These are phyloP conservation scores for Entomortierella parvispora DNA, from an alignment of 192 early-diverging fungal genomes.

Conservation along the genomic window DNA sequence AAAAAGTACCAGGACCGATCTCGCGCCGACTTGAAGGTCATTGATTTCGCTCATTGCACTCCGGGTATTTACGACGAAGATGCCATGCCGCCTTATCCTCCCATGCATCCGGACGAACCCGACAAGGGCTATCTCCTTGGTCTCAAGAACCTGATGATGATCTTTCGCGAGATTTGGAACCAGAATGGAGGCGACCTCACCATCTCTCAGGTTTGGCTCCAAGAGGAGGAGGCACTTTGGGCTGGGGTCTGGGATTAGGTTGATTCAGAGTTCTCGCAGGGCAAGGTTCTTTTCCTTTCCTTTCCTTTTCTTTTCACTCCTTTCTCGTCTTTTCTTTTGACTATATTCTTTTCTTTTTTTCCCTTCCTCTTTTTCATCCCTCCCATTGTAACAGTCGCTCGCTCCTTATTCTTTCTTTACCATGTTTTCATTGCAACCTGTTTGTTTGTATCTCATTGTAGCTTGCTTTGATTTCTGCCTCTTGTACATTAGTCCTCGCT, in stretches of 20 bases:
- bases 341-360: slow-evolving; percentile 3
- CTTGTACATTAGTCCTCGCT: background rate
- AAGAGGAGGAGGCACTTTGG: slow-evolving; percentile 44
- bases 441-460: background rate
- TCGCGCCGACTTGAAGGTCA: slow-evolving; percentile 88
- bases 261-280: background rate
- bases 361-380: slow-evolving; percentile 1
- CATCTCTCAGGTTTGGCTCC: slow-evolving; percentile 18
- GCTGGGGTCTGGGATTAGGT: slow-evolving; percentile 34
- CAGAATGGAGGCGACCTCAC: slow-evolving; percentile 43
- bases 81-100: slow-evolving; percentile 54
- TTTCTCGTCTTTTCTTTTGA: background rate
- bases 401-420: background rate
- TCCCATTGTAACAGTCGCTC: background rate
- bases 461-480: too few relatives aligned
- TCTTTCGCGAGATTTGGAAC: slow-evolving; percentile 75
- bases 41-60: slow-evolving; percentile 96
- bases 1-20: slow-evolving; percentile 18
- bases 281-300: background rate
- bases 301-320: background rate
- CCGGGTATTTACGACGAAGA: slow-evolving; percentile 56
- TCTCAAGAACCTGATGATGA: slow-evolving; percentile 72
- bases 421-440: background rate
- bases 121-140: slow-evolving; percentile 87
- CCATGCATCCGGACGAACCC: slow-evolving; percentile 64